Evolutionary conservation across 1,139 yeast species (phyloP), one percentile per base, ranked within the genome.

Genomic region (Blastobotrys buckinghamii): DNA sequence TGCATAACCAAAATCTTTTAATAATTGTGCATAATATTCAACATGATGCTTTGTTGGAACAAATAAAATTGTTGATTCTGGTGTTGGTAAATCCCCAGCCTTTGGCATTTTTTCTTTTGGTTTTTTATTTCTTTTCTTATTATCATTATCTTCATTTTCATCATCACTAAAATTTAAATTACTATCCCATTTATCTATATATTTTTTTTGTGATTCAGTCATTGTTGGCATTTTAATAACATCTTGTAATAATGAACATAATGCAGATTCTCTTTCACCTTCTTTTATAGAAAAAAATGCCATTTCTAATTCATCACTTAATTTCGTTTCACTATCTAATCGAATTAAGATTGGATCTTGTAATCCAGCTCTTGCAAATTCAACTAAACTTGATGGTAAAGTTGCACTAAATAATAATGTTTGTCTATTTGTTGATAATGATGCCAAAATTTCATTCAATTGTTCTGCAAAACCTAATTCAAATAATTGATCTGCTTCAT

Each of bases 11-110:
- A 88, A 81, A 37, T 79, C 81, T 58, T 77, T 79, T 51, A 92
- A 71, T 50, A 92, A 66, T 7, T 72, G 74, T 1, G 94, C 75
- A 44, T 92, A 74, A 63, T 89, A 94, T 67, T 92, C 99, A 27
- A 92, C 98, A 68, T 92, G 98, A 70, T 92, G 98, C 68, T 90
- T 85, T 0, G 99, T 92, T 40, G 98, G 98, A 6, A 88, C 97
- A 60, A 92, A 94, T 2, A 94, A 77, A 59, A 94, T 88, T 1
- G 98, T 94, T 2, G 97, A 87, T 54, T 79, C 72, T 48, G 82
- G 82, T 1, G 95, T 83, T 1, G 97, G 96, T 50, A 90, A 70
- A 50, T 81, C 89, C 57, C 82, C 84, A 0, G 96, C 95, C 1
- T 83, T 78, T 7, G 95, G 90, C 45, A 82, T 67, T 59, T 80